phyloP scores from a whole-genome alignment of 306 rosid genomes.

The Malus asiatica region DNA sequence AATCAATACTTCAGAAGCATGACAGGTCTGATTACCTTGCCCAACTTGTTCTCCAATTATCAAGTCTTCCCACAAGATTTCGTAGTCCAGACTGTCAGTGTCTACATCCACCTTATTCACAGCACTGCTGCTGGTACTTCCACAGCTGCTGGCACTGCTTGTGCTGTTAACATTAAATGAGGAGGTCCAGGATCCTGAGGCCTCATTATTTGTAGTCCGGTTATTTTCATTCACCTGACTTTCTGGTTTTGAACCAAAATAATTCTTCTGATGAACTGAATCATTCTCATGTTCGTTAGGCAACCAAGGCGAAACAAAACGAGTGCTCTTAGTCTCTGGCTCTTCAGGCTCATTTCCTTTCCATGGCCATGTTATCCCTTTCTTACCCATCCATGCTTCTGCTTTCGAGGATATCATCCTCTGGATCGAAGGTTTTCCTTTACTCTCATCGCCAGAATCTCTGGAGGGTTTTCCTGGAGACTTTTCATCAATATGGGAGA shows the following conservation, averaged over 20 bases:
- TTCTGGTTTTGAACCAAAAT: constrained; percentile 43
- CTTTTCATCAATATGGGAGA: constrained; percentile 52
- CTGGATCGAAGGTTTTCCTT: constrained; percentile 60
- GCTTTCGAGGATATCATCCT: constrained; percentile 61
- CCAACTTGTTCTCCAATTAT: constrained; percentile 92
- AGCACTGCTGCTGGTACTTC: constrained; percentile 76
- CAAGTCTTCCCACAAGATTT: constrained; percentile 97
- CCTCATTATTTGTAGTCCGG: constrained; percentile 55
- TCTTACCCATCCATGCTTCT: constrained; percentile 87
- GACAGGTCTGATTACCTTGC: constrained; percentile 52
- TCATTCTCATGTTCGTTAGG: constrained; percentile 68
- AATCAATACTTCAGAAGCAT: constrained; percentile 16
- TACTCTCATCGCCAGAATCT: constrained; percentile 64
- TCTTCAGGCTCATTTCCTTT: constrained; percentile 64
- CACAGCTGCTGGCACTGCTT: constrained; percentile 95
- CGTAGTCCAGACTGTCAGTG: constrained; percentile 83
- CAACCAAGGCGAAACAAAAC: constrained; percentile 49
- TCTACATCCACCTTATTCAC: constrained; percentile 73
- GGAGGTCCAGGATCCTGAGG: constrained; percentile 71
- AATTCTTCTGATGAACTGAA: constrained; percentile 31
- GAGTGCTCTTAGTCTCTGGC: constrained; percentile 41
- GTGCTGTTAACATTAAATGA: constrained; percentile 79
- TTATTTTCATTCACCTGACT: constrained; percentile 45
- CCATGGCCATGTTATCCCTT: constrained; percentile 88
- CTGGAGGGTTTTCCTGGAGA: constrained; percentile 42